These are phyloP conservation scores for Kentomonas sorsogonicus DNA, from an alignment of 208 protist species.

Conservation along the genomic window DNA sequence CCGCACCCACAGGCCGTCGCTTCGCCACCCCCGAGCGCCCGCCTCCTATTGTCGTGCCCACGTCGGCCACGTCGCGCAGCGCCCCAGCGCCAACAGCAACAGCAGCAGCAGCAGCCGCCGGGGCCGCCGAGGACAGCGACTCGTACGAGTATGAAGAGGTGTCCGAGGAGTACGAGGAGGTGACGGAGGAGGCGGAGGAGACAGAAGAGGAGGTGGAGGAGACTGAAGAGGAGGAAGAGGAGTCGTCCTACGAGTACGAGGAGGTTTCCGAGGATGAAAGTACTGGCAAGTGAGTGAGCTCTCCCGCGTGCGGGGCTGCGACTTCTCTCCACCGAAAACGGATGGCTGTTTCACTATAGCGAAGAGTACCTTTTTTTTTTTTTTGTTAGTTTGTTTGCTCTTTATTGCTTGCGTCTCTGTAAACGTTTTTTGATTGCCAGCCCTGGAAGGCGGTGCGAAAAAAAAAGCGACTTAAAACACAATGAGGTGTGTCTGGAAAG, in stretches of 20 bases:
- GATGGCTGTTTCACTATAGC: not conserved
- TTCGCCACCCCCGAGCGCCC: too few relatives aligned
- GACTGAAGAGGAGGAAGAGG: slow-evolving; percentile 23
- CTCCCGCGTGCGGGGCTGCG: too few relatives aligned
- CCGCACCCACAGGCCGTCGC: too few relatives aligned
- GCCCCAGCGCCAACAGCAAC: not conserved
- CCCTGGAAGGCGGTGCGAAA: too few relatives aligned
- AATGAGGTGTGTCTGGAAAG: too few relatives aligned
- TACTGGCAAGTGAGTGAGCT: not conserved
- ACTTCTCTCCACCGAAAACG: not conserved
- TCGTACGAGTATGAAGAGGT: slow-evolving; percentile 28
- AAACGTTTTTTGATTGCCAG: not conserved
- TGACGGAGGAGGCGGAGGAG: slow-evolving; percentile 20
- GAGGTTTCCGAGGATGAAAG: slow-evolving; percentile 11
- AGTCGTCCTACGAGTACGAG: slow-evolving; percentile 19
- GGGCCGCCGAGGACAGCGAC: not conserved
- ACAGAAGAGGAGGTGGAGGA: slow-evolving; percentile 24
- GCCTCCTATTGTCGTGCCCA: not conserved
- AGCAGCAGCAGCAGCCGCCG: not conserved
- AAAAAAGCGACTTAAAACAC: too few relatives aligned
- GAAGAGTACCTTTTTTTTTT: slow-evolving; percentile 10
- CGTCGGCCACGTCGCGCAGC: not conserved
- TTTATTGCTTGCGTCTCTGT: not conserved
- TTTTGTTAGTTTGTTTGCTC: slow-evolving; percentile 11
- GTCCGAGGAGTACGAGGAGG: slow-evolving; percentile 19